These are phyloP conservation scores for Stromatinia cepivora DNA, from an alignment of 2,329 filamentous ascomycete genomes.

Conservation along the genomic window DNA sequence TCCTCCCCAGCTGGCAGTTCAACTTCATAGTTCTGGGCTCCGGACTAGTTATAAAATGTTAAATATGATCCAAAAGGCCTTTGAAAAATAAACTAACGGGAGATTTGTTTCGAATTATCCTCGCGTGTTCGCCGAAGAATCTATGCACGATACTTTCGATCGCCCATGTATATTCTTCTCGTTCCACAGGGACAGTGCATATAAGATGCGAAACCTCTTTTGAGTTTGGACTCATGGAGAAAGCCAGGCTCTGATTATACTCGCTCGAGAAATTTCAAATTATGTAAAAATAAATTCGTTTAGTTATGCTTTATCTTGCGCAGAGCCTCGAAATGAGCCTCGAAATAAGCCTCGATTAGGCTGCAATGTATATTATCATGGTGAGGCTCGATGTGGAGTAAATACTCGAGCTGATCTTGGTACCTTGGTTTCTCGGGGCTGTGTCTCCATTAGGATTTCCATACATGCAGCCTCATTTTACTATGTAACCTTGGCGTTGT, in stretches of 20 bases:
- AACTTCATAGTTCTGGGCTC: neutral
- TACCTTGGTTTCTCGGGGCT: constrained; percentile 2
- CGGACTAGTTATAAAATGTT: neutral
- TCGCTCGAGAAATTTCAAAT: neutral
- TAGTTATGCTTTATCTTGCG: neutral
- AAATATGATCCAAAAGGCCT: accelerated
- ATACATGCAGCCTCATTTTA: neutral
- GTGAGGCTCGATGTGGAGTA: constrained; percentile 6
- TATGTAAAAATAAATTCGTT: neutral
- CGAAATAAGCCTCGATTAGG: neutral
- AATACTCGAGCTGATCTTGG: neutral
- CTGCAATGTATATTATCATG: constrained; percentile 2
- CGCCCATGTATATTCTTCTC: neutral
- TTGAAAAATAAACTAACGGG: neutral
- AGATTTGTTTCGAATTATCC: neutral
- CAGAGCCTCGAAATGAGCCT: neutral
- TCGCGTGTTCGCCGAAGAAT: constrained; percentile 9
- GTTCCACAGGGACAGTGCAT: constrained; percentile 3
- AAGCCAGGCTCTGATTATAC: neutral
- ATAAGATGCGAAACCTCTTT: neutral
- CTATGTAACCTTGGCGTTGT: neutral
- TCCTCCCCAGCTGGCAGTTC: neutral
- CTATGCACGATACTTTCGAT: constrained; percentile 7
- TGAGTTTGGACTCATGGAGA: neutral
- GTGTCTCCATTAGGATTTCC: neutral